A percentile compares a stretch with the other conserved stretches of the same genome.
Evolutionary conservation across 768 basidiomycete genomes (phyloP).

Genomic region (Lentinula guzmanii): DNA sequence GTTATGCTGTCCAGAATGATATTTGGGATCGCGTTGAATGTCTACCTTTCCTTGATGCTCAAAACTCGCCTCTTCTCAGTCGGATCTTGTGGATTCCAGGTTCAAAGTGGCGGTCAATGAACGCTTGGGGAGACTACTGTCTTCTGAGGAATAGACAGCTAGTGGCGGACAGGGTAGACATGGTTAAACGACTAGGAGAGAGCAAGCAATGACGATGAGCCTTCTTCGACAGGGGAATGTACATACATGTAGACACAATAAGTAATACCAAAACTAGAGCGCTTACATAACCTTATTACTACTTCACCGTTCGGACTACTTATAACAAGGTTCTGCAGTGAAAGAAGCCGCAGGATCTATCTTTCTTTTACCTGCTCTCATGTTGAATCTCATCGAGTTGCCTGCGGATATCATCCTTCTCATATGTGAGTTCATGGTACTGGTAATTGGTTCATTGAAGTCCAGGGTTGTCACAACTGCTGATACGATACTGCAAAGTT

Average conservation of each 20-base stretch:
- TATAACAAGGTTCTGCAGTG: too few relatives aligned
- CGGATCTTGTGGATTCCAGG: slow-evolving; percentile 81
- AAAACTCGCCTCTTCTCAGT: slow-evolving; percentile 64
- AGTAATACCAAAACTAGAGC: too few relatives aligned
- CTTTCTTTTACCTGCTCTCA: background rate
- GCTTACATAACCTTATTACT: too few relatives aligned
- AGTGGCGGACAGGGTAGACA: slow-evolving; percentile 26
- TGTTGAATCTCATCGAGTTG: slow-evolving; percentile 26
- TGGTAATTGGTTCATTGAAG: background rate
- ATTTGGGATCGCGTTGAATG: slow-evolving; percentile 85
- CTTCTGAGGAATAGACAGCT: slow-evolving; percentile 60
- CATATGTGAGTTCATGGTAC: slow-evolving; percentile 37
- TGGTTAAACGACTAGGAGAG: slow-evolving; percentile 1
- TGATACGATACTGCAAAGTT: slow-evolving; percentile 29
- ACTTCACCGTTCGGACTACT: too few relatives aligned
- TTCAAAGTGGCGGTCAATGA: slow-evolving; percentile 55
- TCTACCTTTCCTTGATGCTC: slow-evolving; percentile 76
- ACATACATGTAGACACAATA: too few relatives aligned
- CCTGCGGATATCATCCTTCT: slow-evolving; percentile 55
- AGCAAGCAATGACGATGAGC: background rate
- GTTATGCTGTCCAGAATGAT: slow-evolving; percentile 58
- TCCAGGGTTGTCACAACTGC: background rate
- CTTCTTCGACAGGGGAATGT: too few relatives aligned
- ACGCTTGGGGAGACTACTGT: slow-evolving; percentile 89
- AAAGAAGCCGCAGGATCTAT: too few relatives aligned